Evolutionary conservation across 768 basidiomycete species (phyloP).

Genomic region (Ramaria sp.): DNA sequence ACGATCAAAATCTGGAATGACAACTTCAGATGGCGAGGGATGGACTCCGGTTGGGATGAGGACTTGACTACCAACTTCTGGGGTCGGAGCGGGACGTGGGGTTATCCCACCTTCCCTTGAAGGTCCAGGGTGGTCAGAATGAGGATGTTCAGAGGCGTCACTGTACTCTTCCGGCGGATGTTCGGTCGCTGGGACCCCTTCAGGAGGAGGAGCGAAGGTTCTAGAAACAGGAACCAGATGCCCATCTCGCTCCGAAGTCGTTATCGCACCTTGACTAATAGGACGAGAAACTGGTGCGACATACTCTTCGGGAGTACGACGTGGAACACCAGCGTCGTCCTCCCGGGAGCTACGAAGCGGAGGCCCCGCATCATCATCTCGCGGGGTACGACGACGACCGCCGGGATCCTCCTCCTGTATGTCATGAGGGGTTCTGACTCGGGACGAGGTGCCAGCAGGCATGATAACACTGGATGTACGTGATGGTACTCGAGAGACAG

Average conservation of each 20-base stretch:
- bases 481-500: not conserved
- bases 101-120: not conserved
- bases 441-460: not conserved
- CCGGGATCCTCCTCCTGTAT: not conserved
- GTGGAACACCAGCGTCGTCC: too few species aligned
- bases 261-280: too few species aligned
- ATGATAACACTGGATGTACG: not conserved
- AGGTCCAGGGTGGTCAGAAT: not conserved
- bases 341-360: too few species aligned
- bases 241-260: too few species aligned
- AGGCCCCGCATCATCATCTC: too few species aligned
- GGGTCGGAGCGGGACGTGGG: not conserved
- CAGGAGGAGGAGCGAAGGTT: too few species aligned
- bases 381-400: not conserved
- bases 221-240: too few species aligned
- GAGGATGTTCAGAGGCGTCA: not conserved
- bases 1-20: conserved; percentile 1
- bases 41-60: not conserved
- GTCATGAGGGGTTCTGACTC: not conserved
- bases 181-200: too few species aligned
- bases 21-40: not conserved
- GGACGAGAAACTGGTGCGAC: not conserved
- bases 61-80: not conserved
- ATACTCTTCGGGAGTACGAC: too few species aligned
- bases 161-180: not conserved